These are phyloP conservation scores for Pisolithus marmoratus DNA, from an alignment of 768 basidiomycete genomes.

Conservation along the genomic window DNA sequence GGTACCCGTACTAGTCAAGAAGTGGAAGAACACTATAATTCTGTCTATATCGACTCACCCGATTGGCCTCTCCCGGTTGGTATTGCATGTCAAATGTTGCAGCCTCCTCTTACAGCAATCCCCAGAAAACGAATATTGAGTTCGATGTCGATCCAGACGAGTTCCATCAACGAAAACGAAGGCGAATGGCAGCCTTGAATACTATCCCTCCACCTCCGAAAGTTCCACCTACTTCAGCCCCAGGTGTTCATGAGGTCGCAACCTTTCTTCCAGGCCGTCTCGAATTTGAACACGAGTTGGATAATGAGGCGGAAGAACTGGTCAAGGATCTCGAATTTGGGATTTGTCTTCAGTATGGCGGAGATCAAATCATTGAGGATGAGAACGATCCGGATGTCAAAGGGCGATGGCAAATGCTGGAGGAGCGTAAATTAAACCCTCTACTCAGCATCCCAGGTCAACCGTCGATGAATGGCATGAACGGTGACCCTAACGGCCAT, in stretches of 20 bases:
- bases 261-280: slow-evolving; percentile 95
- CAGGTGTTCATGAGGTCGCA: slow-evolving; percentile 87
- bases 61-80: slow-evolving; percentile 80
- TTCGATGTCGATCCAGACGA: slow-evolving; percentile 75
- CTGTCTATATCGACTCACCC: slow-evolving; percentile 73
- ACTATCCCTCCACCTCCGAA: slow-evolving; percentile 55
- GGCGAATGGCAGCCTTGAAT: slow-evolving; percentile 79
- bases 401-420: slow-evolving; percentile 37
- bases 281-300: slow-evolving; percentile 96
- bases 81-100: slow-evolving; percentile 2
- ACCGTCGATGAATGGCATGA: slow-evolving; percentile 16
- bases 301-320: slow-evolving; percentile 93
- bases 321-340: slow-evolving; percentile 97
- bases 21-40: slow-evolving; percentile 82
- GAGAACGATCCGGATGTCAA: slow-evolving; percentile 72
- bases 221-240: slow-evolving; percentile 79
- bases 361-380: slow-evolving; percentile 74
- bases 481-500: slow-evolving; percentile 30
- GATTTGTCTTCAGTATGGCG: slow-evolving; percentile 78
- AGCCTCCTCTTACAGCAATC: slow-evolving; percentile 7
- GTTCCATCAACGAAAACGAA: slow-evolving; percentile 86
- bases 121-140: slow-evolving; percentile 41
- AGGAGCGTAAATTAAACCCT: slow-evolving; percentile 29
- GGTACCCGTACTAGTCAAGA: slow-evolving; percentile 94
- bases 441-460: slow-evolving; percentile 18